phyloP scores from a whole-genome alignment of 2,329 filamentous ascomycete species.

The Pleurostoma richardsiae region DNA sequence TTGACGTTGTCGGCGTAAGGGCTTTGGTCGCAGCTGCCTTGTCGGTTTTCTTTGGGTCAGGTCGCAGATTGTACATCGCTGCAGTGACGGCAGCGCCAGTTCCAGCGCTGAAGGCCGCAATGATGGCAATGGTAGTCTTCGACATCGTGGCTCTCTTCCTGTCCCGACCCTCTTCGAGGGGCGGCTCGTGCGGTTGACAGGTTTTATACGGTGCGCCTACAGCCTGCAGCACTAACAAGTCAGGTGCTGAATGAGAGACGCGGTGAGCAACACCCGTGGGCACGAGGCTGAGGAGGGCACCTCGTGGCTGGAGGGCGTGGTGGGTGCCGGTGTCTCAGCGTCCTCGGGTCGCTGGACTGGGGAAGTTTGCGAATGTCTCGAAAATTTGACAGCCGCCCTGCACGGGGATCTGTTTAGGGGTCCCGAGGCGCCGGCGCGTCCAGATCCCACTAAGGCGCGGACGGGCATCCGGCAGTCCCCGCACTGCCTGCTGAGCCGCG shows the following conservation, averaged over 20 bases:
- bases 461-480: too few species aligned
- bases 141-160: constrained; percentile 53
- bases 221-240: not conserved
- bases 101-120: constrained; percentile 71
- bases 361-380: too few species aligned
- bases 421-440: too few species aligned
- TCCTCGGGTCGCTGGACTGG: too few species aligned
- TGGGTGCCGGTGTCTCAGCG: not conserved
- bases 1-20: constrained; percentile 24
- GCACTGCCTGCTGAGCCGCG: too few species aligned
- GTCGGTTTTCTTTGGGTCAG: constrained; percentile 35
- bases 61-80: constrained; percentile 56
- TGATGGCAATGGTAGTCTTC: constrained; percentile 69
- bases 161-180: not conserved
- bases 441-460: too few species aligned
- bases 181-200: not conserved
- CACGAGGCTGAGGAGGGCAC: constrained; percentile 6
- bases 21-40: constrained; percentile 25
- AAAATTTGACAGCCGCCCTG: too few species aligned
- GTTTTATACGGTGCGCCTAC: constrained; percentile 7
- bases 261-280: constrained; percentile 6
- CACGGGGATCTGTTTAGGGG: too few species aligned
- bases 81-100: constrained; percentile 72
- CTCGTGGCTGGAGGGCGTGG: not conserved
- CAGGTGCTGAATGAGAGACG: constrained; percentile 4